Percentiles rank a stretch among this genome's conserved stretches.
phyloP scores from a whole-genome alignment of 805 yeast species.

The Ogataea pilisensis region DNA sequence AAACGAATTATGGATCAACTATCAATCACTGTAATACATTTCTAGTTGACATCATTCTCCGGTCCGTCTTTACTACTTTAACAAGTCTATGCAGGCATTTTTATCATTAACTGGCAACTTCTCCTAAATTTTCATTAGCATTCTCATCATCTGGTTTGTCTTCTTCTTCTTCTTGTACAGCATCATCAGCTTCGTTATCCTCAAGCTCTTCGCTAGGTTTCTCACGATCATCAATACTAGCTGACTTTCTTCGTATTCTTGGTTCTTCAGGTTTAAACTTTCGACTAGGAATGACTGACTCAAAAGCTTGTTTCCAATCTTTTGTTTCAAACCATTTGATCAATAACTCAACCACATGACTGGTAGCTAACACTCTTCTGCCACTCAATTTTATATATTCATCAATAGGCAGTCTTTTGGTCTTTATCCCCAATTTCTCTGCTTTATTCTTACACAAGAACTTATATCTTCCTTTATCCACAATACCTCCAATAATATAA shows the following conservation, averaged over 20 bases:
- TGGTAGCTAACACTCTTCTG: conserved; percentile 84
- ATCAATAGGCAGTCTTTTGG: conserved; percentile 82
- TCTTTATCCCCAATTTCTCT: conserved; percentile 58
- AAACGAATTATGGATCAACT: too few relatives aligned
- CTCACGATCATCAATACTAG: too few relatives aligned
- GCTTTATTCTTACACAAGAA: conserved; percentile 80
- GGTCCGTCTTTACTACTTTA: too few relatives aligned
- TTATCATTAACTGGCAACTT: not conserved
- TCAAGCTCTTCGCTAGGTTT: too few relatives aligned
- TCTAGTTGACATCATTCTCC: too few relatives aligned
- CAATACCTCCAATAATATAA: conserved; percentile 92
- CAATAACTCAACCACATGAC: conserved; percentile 89
- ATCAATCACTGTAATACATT: too few relatives aligned
- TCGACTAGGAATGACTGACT: conserved; percentile 79
- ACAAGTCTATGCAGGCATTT: too few relatives aligned
- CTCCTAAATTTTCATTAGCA: not conserved
- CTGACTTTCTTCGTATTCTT: not conserved
- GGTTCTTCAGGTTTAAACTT: conserved; percentile 40
- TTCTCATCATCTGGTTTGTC: not conserved
- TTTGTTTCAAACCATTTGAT: conserved; percentile 72
- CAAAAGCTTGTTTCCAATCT: conserved; percentile 87
- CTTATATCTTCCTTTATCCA: conserved; percentile 89
- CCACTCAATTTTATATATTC: conserved; percentile 81
- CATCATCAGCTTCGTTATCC: too few relatives aligned
- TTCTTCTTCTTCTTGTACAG: conserved; percentile 2